These are phyloP conservation scores for Raphanus hybrid DNA, from an alignment of 441 rosid species.

Conservation along the genomic window DNA sequence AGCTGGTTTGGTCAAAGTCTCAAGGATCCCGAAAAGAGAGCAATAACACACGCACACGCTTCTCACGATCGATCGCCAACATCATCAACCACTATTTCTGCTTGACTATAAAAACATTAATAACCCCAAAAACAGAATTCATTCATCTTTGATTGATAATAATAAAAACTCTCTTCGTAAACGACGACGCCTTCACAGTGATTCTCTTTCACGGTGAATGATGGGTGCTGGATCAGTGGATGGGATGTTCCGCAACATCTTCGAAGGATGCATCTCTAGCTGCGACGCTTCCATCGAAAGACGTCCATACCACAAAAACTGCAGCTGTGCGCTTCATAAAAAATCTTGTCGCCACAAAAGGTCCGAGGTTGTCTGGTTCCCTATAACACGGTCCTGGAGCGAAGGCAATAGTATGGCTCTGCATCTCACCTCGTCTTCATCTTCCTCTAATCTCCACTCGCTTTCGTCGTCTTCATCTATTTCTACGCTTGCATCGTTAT, in stretches of 20 bases:
- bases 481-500: constrained; percentile 35
- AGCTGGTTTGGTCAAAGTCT: constrained; percentile 23
- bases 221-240: constrained; percentile 51
- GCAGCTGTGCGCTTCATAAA: constrained; percentile 68
- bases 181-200: background rate
- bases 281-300: constrained; percentile 49
- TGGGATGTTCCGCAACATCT: constrained; percentile 53
- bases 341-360: constrained; percentile 35
- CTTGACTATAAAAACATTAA: constrained; percentile 17
- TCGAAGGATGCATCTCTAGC: constrained; percentile 58
- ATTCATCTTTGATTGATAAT: constrained; percentile 8
- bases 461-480: constrained; percentile 36
- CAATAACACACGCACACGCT: constrained; percentile 10
- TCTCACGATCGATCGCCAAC: constrained; percentile 12
- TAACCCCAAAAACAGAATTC: constrained; percentile 6
- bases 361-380: constrained; percentile 49
- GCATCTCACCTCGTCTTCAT: constrained; percentile 49
- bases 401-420: constrained; percentile 52
- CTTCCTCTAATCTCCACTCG: constrained; percentile 44
- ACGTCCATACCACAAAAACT: constrained; percentile 74
- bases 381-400: constrained; percentile 59
- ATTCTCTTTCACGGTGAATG: background rate
- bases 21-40: constrained; percentile 29
- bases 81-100: constrained; percentile 7
- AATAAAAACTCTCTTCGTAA: constrained; percentile 9